Conservation (phyloP, 805 yeast genomes). For the Jamesozyma jinghongensis region DNA sequence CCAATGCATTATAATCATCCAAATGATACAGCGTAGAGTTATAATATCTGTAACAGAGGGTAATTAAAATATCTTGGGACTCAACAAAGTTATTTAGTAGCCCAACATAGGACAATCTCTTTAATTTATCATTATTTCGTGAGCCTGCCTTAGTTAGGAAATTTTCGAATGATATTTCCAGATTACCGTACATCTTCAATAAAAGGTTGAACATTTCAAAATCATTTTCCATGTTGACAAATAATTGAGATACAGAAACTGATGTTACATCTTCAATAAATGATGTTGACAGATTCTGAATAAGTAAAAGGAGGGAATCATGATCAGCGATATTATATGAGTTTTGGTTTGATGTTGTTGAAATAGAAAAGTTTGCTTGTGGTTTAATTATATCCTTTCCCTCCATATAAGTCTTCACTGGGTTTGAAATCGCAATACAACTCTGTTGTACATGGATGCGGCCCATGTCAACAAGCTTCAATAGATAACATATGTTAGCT, state of each 20-base stretch:
- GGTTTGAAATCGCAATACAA: constrained; percentile 21
- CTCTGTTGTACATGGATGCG: constrained; percentile 18
- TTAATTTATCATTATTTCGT: background rate
- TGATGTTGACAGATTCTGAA: constrained; percentile 13
- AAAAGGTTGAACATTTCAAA: constrained; percentile 15
- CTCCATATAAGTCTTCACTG: constrained; percentile 18
- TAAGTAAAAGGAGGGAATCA: background rate
- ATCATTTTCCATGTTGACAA: constrained; percentile 10
- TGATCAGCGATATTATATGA: background rate
- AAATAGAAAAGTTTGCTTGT: constrained; percentile 1
- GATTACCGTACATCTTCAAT: constrained; percentile 13
- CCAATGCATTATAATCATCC: constrained; percentile 8
- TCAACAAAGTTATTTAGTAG: constrained; percentile 11
- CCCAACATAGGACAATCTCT: constrained; percentile 3
- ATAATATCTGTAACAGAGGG: constrained; percentile 20
- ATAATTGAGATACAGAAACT: constrained; percentile 6
- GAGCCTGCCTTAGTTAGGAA: constrained; percentile 7
- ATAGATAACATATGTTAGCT: constrained; percentile 24
- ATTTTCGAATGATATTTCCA: constrained; percentile 10
- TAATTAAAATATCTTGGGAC: constrained; percentile 17
- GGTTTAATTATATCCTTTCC: constrained; percentile 3
- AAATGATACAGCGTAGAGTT: constrained; percentile 20
- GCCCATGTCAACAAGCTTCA: constrained; percentile 24
- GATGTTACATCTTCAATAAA: constrained; percentile 11
- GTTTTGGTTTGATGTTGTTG: background rate